Base-by-base conservation (phyloP, 2,329 filamentous ascomycete species). In the Lasiodiplodia citricola region DNA sequence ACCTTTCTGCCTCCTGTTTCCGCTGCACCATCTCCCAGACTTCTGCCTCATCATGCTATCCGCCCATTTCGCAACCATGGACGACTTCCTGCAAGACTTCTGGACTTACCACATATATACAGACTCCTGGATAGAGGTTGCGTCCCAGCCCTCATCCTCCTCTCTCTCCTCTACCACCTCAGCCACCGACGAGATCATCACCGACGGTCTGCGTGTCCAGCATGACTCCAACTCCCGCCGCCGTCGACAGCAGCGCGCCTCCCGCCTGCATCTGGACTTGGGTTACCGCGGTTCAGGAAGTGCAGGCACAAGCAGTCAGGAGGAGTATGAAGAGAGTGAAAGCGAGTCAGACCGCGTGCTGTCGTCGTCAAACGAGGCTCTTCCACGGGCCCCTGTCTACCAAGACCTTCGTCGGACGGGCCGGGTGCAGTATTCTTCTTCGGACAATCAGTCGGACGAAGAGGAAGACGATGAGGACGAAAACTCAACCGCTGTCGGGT, bases 91-190 rank as follows among this genome's bases (percentile, higher is more conserved):
- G n/a, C 67, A 57, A 65, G 60, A 68, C 67, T 68, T 68, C 31
- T 65, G 60, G 57, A 68, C 67, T 68, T 68, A 68, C 51, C 58
- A 65, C 5, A 58, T 68, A 16, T 65, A 64, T 41, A 64, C 67
- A 64, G 96, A 98, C 83, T 97, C 96, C 10, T 99, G 96, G 96
- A 89, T 98, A 74, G 95, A 99, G 79, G 90, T 99, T 70, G 89
- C 92, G 57, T 97, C 95, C 4, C 93, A 96, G 74, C 94, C 95
- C 8, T 97, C 95, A 0, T 97, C 95, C 2, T 97, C 95, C 2
- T 97, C 94, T 16, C 84, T 97, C 14, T 97, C 94, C 23, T 97
- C 87, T n/a, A 81, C 90, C 66, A 89, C 91, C 76, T 97, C 87
- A 23, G 81, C 89, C 66, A 89, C 91, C 76, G 94, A 97, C 72